These are phyloP conservation scores for Fraxinus excelsior DNA, from an alignment of 257 asterid genomes.

Conservation along the genomic window DNA sequence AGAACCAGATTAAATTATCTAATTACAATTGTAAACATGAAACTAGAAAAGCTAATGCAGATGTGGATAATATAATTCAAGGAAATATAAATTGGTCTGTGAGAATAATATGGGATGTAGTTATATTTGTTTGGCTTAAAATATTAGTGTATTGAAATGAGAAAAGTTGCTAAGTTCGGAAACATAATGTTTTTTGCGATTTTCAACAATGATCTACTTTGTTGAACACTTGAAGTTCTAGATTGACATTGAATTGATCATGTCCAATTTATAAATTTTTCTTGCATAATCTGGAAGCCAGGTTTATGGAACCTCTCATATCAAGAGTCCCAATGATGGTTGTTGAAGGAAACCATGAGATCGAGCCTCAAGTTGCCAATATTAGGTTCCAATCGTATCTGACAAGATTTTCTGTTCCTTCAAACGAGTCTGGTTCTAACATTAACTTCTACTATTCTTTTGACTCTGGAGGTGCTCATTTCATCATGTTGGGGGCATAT, in stretches of 20 bases:
- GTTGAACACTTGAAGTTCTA: not conserved
- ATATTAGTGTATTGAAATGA: not conserved
- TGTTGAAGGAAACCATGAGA: constrained; percentile 91
- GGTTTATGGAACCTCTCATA: constrained; percentile 85
- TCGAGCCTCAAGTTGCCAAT: constrained; percentile 69
- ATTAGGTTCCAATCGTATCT: constrained; percentile 56
- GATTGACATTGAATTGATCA: not conserved
- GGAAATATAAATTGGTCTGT: not conserved
- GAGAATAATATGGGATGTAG: not conserved
- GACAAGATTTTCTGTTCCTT: constrained; percentile 75
- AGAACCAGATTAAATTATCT: not conserved
- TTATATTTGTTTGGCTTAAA: not conserved
- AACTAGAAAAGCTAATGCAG: not conserved
- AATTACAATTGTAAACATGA: not conserved
- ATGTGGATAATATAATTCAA: not conserved
- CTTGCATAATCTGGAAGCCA: constrained; percentile 22
- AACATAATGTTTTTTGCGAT: not conserved
- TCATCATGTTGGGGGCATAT: constrained; percentile 84
- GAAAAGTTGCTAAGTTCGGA: not conserved
- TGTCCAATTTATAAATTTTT: not conserved
- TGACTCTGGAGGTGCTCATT: constrained; percentile 80
- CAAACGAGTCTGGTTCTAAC: constrained; percentile 70
- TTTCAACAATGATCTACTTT: not conserved
- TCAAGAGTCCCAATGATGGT: constrained; percentile 88
- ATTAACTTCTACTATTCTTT: constrained; percentile 77